These are phyloP conservation scores for Lactarius deliciosus DNA, from an alignment of 768 basidiomycete species.

Conservation along the genomic window DNA sequence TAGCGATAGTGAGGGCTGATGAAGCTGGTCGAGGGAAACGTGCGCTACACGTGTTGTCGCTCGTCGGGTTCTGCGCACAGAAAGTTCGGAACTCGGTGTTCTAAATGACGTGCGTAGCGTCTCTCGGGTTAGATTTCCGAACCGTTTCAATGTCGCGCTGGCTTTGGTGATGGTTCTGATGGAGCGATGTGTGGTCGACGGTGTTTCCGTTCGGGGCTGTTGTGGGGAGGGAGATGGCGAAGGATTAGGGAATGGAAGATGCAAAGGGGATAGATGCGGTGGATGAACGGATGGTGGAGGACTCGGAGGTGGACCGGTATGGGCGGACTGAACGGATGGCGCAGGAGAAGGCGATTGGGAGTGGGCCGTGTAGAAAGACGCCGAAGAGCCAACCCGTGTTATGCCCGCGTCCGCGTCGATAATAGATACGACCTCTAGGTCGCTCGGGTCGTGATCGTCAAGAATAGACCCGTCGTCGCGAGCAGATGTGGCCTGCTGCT, in stretches of 20 bases:
- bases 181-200: conserved; percentile 25
- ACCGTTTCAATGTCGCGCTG: conserved; percentile 26
- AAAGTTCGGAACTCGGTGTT: conserved; percentile 25
- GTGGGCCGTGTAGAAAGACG: conserved; percentile 29
- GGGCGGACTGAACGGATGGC: conserved; percentile 8
- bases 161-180: conserved; percentile 27
- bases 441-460: conserved; percentile 35
- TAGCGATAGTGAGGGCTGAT: conserved; percentile 14
- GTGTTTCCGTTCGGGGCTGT: conserved; percentile 15
- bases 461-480: conserved; percentile 32
- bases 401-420: conserved; percentile 6
- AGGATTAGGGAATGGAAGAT: conserved; percentile 19
- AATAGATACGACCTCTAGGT: conserved; percentile 10
- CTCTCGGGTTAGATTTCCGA: conserved; percentile 26
- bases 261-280: conserved; percentile 18
- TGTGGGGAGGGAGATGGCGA: conserved; percentile 13
- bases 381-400: conserved; percentile 27
- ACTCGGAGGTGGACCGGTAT: conserved; percentile 7
- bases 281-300: conserved; percentile 5
- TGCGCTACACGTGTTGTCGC: conserved; percentile 24
- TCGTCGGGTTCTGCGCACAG: conserved; percentile 14
- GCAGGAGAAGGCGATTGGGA: conserved; percentile 23
- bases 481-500: conserved; percentile 28
- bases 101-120: conserved; percentile 29
- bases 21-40: conserved; percentile 23